Base-by-base conservation (phyloP, 2,329 filamentous ascomycete genomes). In the Botrytis fragariae region DNA sequence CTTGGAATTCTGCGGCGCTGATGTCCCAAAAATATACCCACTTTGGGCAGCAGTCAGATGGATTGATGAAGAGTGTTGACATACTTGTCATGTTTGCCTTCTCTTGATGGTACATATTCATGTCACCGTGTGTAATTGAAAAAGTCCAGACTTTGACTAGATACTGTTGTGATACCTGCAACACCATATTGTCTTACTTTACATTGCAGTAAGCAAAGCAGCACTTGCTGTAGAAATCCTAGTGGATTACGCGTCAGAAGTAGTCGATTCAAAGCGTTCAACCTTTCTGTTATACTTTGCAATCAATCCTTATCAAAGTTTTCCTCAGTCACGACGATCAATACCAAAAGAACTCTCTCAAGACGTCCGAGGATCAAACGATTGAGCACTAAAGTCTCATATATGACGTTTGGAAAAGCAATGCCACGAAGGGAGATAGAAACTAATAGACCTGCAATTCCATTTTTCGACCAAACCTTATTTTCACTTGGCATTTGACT, bases 401-500 rank as follows among this genome's bases (percentile, higher is more conserved):
- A 61, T 29, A 54, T 72, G 60, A 72, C 45, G 60, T 65, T 44
- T 54, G 35, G 22, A 72, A 42, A 65, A 67, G 69, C 60, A 67
- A 72, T 65, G 37, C 60, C 69, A 65, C 45, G 48, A 72, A 54
- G 29, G 32, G 25, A n/a, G 18, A 22, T 29, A 35, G 25, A 63
- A 48, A 44, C 29, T n/a, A 63, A 35, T 2, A 57, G 18, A 35
- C 8, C 3, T 57, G 25, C 10, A 29, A 35, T 42, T 3, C 35
- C 48, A 69, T 65, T 65, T 64, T 44, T 37, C 60, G n/a, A 10
- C 45, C 4, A 45, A 72, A 67, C 45, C 54, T 48, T 72, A 57
- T 71, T 72, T 69, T 67, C 69, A 67, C 69, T 72, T 72, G 69
- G 69, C 60, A 44, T 18, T 32, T 54, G 25, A n/a, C 69, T 72